Evolutionary conservation across 1,139 yeast genomes (phyloP), one percentile per base, ranked within the genome.

Genomic region (Meyerozyma athensensis): DNA sequence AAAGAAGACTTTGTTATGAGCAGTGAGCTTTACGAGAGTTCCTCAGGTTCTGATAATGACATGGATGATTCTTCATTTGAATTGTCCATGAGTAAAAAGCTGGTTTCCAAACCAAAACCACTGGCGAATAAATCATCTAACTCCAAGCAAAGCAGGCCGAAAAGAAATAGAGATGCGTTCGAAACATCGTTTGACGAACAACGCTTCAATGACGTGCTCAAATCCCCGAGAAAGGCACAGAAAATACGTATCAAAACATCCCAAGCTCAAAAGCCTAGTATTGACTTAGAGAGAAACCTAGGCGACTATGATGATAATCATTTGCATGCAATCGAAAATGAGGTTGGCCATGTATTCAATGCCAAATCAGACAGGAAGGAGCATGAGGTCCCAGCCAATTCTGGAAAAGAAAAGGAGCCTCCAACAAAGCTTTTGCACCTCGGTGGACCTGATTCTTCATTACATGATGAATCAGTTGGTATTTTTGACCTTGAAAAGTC

Each of bases 241-340:
- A 56, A 53, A 36, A 42, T 54, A 32, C 54, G 49, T 39, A 42
- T 55, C 19, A 39, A 42, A 46, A 41, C 16, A 37, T 26, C 3
- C 28, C 26, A 16, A 26, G 36, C 7, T 8, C 38, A 7, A 34
- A 40, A 6, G 43, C 50, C 50, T 3, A 43, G 54, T 4, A 44
- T 51, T 17, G 67, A 63, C 36, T 36, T 49, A 5, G 51, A 59
- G 32, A 66, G 64, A 23, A 59, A 64, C 30, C 44, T 62, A 7
- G 70, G 68, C 12, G 68, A 65, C 30, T 67, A 66, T 39, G 66
- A 57, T 7, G 72, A 63, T 36, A 50, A 50, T 3, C 61, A 66
- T 41, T 34, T 67, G 7, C 9, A 16, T 9, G 10, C 19, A 9
- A 19, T 28, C 8, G 32, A 28, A 8, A 19, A 28, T 7, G 32